Evolutionary conservation across 495 filamentous ascomycete genomes (phyloP).

Genomic region (Penicillium silybi): DNA sequence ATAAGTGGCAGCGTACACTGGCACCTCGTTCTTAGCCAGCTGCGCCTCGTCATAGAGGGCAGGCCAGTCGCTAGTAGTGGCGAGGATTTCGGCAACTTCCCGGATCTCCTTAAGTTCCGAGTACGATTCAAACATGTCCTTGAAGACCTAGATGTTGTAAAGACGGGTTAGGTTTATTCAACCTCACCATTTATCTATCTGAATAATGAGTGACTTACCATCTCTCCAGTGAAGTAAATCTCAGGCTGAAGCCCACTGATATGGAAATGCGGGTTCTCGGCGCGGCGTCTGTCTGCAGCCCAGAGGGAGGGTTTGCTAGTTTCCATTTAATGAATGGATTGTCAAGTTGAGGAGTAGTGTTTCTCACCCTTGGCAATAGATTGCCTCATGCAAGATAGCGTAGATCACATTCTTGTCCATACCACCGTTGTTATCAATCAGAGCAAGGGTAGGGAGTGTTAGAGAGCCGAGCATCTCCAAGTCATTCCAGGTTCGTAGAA

Average conservation of each 20-base stretch:
- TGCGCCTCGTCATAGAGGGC: slow-evolving; percentile 70
- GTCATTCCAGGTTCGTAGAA: slow-evolving; percentile 65
- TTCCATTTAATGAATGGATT: slow-evolving; percentile 12
- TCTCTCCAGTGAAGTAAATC: slow-evolving; percentile 85
- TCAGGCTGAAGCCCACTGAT: slow-evolving; percentile 45
- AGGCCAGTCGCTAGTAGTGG: slow-evolving; percentile 63
- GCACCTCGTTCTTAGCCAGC: slow-evolving; percentile 73
- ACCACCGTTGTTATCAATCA: slow-evolving; percentile 58
- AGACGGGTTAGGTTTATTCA: slow-evolving; percentile 1
- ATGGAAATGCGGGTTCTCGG: slow-evolving; percentile 40
- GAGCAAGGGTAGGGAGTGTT: slow-evolving; percentile 62
- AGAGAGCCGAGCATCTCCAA: slow-evolving; percentile 68
- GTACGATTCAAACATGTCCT: slow-evolving; percentile 74
- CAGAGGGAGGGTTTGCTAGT: slow-evolving; percentile 53
- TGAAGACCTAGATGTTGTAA: slow-evolving; percentile 52
- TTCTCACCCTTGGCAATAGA: slow-evolving; percentile 65
- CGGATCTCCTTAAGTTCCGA: slow-evolving; percentile 62
- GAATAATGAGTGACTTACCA: slow-evolving; percentile 43
- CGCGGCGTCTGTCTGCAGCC: slow-evolving; percentile 55
- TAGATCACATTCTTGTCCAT: slow-evolving; percentile 80
- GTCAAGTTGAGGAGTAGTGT: background rate
- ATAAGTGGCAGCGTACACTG: slow-evolving; percentile 83
- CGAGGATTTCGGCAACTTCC: slow-evolving; percentile 66
- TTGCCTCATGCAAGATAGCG: slow-evolving; percentile 77
- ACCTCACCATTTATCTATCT: background rate